These are phyloP conservation scores for Suillus lakei DNA, from an alignment of 768 basidiomycete genomes.

Conservation along the genomic window DNA sequence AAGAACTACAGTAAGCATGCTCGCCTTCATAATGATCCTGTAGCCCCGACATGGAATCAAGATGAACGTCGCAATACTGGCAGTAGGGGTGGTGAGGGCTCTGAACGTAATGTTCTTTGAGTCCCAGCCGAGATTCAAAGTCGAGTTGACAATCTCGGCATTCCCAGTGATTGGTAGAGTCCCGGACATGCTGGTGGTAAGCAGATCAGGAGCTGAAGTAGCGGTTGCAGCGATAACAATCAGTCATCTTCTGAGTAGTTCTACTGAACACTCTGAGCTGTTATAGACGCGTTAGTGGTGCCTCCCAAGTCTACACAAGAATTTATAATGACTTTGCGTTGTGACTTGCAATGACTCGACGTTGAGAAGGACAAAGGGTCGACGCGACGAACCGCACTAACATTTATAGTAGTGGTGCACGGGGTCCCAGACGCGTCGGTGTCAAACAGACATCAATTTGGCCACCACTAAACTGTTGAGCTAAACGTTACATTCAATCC, in stretches of 20 bases:
- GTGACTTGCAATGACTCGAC: background rate
- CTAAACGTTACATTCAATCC: background rate
- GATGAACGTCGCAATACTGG: constrained; percentile 52
- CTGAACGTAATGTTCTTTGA: constrained; percentile 57
- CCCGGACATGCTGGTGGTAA: constrained; percentile 39
- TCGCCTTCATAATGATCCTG: constrained; percentile 42
- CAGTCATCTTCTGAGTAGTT: constrained; percentile 32
- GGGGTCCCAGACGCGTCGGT: constrained; percentile 37
- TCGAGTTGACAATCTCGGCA: constrained; percentile 53
- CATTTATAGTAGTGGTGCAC: constrained; percentile 4
- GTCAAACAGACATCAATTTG: constrained; percentile 17
- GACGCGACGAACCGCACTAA: background rate
- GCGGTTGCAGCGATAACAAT: constrained; percentile 46
- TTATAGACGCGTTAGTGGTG: background rate
- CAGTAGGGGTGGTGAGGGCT: constrained; percentile 57
- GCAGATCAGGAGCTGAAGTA: constrained; percentile 35
- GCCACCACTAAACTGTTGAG: background rate
- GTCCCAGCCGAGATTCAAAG: constrained; percentile 42
- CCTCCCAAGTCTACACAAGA: background rate
- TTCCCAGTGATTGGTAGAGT: constrained; percentile 45
- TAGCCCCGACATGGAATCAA: constrained; percentile 37
- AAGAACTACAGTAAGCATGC: constrained; percentile 50
- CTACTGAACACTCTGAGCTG: background rate
- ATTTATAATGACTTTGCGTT: background rate
- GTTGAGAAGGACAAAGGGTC: background rate